Conservation (phyloP, 495 filamentous ascomycete species). For the Pyrenula massariospora region DNA sequence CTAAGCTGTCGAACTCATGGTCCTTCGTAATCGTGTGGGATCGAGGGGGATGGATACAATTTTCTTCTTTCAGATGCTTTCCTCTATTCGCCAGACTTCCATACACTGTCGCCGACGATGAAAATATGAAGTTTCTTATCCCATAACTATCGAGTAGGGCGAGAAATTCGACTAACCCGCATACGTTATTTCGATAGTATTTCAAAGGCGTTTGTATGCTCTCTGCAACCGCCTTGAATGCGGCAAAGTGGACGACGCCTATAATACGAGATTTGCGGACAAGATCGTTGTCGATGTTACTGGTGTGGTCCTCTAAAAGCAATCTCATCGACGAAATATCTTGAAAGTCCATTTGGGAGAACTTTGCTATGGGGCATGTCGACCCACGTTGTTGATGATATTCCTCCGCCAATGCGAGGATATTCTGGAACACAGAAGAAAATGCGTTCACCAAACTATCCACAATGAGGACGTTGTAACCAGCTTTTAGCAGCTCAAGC, state of each 20-base stretch:
- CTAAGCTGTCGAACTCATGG: slow-evolving; percentile 13
- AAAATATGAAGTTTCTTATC: slow-evolving; percentile 57
- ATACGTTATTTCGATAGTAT: slow-evolving; percentile 58
- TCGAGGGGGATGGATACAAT: slow-evolving; percentile 44
- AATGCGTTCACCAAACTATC: slow-evolving; percentile 54
- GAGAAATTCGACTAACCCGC: slow-evolving; percentile 49
- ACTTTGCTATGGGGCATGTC: slow-evolving; percentile 35
- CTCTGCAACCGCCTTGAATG: slow-evolving; percentile 45
- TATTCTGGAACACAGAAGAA: slow-evolving; percentile 37
- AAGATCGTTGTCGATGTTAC: slow-evolving; percentile 21
- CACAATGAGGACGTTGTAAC: slow-evolving; percentile 52
- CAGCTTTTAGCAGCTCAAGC: slow-evolving; percentile 48
- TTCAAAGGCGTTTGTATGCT: slow-evolving; percentile 40
- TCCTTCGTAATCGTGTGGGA: slow-evolving; percentile 16
- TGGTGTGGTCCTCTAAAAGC: slow-evolving; percentile 27
- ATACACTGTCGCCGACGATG: slow-evolving; percentile 55
- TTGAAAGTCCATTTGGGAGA: slow-evolving; percentile 48
- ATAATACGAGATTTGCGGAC: slow-evolving; percentile 37
- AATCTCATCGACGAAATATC: slow-evolving; percentile 27
- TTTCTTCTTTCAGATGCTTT: slow-evolving; percentile 44
- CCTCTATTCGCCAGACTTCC: slow-evolving; percentile 41
- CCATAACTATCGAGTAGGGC: slow-evolving; percentile 39
- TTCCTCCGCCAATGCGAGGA: slow-evolving; percentile 33
- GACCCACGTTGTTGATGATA: slow-evolving; percentile 34
- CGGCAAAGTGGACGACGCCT: slow-evolving; percentile 55